phyloP scores from a whole-genome alignment of 2,329 filamentous ascomycete species.

The Epicoccum nigrum region DNA sequence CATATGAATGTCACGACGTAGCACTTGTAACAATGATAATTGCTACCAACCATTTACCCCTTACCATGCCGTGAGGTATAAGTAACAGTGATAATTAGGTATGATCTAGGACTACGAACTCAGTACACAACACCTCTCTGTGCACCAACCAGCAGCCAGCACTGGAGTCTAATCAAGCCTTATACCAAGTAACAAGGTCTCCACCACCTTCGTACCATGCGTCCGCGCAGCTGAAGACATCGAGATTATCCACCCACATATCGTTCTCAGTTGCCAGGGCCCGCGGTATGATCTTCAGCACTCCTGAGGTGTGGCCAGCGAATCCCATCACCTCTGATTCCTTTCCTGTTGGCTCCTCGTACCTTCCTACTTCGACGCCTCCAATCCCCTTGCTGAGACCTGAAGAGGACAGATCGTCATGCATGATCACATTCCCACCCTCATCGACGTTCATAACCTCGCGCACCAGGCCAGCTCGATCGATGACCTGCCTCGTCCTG shows the following conservation, averaged over 20 bases:
- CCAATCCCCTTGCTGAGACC: not conserved
- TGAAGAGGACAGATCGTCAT: slow-evolving; percentile 4
- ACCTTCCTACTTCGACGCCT: slow-evolving; percentile 1
- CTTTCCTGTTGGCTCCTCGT: slow-evolving; percentile 6
- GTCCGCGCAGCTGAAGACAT: slow-evolving; percentile 33
- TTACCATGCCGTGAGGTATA: too few species aligned
- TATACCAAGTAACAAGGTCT: slow-evolving; percentile 30
- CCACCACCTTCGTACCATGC: slow-evolving; percentile 40
- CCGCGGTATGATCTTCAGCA: slow-evolving; percentile 22
- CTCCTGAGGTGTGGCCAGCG: slow-evolving; percentile 28
- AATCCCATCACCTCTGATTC: slow-evolving; percentile 18
- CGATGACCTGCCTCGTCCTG: slow-evolving; percentile 23
- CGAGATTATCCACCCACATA: slow-evolving; percentile 33
- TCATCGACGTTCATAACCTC: slow-evolving; percentile 16
- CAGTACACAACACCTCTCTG: not conserved
- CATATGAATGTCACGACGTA: slow-evolving; percentile 14
- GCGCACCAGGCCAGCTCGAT: slow-evolving; percentile 36
- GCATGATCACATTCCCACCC: slow-evolving; percentile 22
- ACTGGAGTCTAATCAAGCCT: slow-evolving; percentile 6
- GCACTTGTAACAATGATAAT: slow-evolving; percentile 11
- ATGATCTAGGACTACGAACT: too few species aligned
- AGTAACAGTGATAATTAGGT: too few species aligned
- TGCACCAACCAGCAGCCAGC: not conserved
- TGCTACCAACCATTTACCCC: not conserved
- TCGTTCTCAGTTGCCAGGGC: slow-evolving; percentile 41